Conservation (phyloP, 352 stramenopile species). For the Phytophthora melonis region DNA sequence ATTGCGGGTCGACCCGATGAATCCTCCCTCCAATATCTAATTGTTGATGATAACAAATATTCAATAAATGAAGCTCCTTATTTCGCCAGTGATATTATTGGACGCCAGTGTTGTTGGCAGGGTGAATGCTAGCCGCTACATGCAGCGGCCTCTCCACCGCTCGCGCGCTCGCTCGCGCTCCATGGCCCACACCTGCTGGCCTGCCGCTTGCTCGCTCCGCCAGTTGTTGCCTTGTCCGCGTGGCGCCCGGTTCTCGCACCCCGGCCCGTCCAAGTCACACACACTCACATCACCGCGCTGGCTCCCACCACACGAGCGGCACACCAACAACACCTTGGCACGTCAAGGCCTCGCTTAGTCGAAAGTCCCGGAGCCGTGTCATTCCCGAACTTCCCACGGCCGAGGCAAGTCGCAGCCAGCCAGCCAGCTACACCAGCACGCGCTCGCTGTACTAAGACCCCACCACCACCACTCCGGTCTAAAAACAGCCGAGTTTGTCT, state of each 20-base stretch:
- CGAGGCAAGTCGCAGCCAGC: constrained; percentile 17
- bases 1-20: constrained; percentile 3
- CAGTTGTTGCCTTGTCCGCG: background rate
- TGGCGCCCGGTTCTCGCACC: background rate
- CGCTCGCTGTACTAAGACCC: background rate
- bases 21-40: background rate
- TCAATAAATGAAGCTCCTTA: background rate
- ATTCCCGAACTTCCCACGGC: constrained; percentile 34
- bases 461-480: background rate
- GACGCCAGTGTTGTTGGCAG: background rate
- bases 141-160: background rate
- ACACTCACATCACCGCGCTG: constrained; percentile 1
- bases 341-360: constrained; percentile 22
- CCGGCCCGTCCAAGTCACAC: constrained; percentile 12
- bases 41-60: background rate
- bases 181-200: background rate
- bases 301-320: constrained; percentile 29
- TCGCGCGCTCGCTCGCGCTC: background rate
- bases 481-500: constrained; percentile 22
- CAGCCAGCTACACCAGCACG: background rate
- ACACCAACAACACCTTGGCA: constrained; percentile 8
- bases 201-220: background rate
- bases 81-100: background rate
- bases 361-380: constrained; percentile 19
- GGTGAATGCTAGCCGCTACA: background rate